A percentile compares a stretch with the other conserved stretches of the same genome.
These are phyloP conservation scores for Fusarium acutatum DNA, from an alignment of 2,329 filamentous ascomycete species.

Conservation along the genomic window DNA sequence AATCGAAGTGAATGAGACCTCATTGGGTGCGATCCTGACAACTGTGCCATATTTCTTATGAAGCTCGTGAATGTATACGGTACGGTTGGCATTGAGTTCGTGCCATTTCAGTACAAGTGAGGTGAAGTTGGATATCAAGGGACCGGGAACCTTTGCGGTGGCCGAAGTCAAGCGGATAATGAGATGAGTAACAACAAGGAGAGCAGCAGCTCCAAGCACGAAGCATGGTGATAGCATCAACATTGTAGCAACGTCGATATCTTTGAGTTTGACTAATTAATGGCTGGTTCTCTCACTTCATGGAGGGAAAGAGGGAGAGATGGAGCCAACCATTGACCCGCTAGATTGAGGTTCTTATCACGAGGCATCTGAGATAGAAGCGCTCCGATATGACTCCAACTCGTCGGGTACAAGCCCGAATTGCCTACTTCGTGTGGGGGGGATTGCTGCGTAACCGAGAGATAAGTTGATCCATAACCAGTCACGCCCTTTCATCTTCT, in stretches of 20 bases:
- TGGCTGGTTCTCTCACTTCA: not conserved
- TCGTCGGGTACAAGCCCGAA: slow-evolving; percentile 14
- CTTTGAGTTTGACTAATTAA: not conserved
- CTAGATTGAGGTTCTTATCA: slow-evolving; percentile 31
- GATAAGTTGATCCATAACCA: slow-evolving; percentile 3
- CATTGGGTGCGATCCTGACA: slow-evolving; percentile 65
- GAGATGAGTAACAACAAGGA: slow-evolving; percentile 41
- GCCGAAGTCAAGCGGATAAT: slow-evolving; percentile 45
- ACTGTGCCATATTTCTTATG: slow-evolving; percentile 65
- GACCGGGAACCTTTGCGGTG: slow-evolving; percentile 57
- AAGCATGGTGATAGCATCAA: slow-evolving; percentile 43
- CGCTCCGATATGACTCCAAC: slow-evolving; percentile 19
- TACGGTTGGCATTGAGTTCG: slow-evolving; percentile 62
- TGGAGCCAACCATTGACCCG: not conserved
- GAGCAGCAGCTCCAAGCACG: slow-evolving; percentile 30
- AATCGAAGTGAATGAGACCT: slow-evolving; percentile 66
- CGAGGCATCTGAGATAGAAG: slow-evolving; percentile 4
- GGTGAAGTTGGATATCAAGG: slow-evolving; percentile 57
- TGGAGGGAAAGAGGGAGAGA: not conserved
- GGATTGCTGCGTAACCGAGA: slow-evolving; percentile 1
- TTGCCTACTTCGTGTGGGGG: slow-evolving; percentile 19
- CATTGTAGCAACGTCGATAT: slow-evolving; percentile 23
- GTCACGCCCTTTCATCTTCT: not conserved
- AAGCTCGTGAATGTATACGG: slow-evolving; percentile 63
- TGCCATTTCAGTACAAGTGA: slow-evolving; percentile 63